phyloP scores from a whole-genome alignment of 495 filamentous ascomycete species.

The Parathielavia appendiculata region DNA sequence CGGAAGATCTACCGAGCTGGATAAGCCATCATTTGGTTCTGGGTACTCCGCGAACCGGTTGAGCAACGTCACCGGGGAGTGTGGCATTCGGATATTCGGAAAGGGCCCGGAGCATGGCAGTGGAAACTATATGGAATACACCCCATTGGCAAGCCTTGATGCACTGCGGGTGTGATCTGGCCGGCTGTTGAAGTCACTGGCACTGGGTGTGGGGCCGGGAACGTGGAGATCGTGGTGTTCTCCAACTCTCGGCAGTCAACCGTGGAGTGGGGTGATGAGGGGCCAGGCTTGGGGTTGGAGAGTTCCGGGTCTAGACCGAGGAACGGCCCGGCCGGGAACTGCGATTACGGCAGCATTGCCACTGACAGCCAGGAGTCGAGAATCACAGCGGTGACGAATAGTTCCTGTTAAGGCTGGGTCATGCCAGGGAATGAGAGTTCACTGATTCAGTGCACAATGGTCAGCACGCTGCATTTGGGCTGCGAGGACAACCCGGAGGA shows the following conservation, averaged over 20 bases:
- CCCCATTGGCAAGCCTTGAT: neutral
- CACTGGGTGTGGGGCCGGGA: constrained; percentile 1
- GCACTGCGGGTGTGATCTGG: neutral
- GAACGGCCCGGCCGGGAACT: too few species aligned
- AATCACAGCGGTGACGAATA: too few species aligned
- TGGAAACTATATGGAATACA: constrained; percentile 2
- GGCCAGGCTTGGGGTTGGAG: neutral
- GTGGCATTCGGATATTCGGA: constrained; percentile 7
- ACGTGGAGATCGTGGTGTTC: neutral
- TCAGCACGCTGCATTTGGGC: too few species aligned
- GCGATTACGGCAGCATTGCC: too few species aligned
- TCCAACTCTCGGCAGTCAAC: constrained; percentile 9
- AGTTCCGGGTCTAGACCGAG: too few species aligned
- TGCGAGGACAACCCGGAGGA: too few species aligned
- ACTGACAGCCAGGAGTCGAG: too few species aligned
- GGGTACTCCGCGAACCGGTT: neutral
- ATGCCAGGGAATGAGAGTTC: too few species aligned
- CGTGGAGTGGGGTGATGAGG: neutral
- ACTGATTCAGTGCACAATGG: too few species aligned
- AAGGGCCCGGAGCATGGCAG: constrained; percentile 7
- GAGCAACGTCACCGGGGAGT: neutral
- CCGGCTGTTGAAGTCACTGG: neutral
- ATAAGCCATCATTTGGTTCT: neutral
- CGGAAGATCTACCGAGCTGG: constrained; percentile 1
- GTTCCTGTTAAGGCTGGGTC: too few species aligned